Evolutionary conservation across 1,139 yeast species (phyloP), one percentile per base, ranked within the genome.

Genomic region (Meyerozyma sp.): DNA sequence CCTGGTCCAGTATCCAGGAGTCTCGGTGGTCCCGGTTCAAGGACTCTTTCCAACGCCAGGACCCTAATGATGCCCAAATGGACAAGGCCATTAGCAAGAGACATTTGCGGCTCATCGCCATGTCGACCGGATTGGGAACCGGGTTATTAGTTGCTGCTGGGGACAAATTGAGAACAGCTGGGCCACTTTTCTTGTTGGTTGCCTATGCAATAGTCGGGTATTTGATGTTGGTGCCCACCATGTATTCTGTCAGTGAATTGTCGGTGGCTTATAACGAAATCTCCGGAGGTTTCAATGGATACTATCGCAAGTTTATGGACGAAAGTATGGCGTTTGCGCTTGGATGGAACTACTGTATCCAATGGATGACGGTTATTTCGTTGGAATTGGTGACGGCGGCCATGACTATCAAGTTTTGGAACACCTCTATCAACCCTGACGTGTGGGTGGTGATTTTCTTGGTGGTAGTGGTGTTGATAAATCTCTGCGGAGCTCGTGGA

Each of bases 371-470:
- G 14, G 68, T 66, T 36, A 61, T 66, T 25, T 63, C 70, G 9
- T 57, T 66, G 44, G 72, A 66, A 46, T 58, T 66, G 51, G 72
- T 66, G 41, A 64, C 70, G 3, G 70, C 70, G 3, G 54, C 62
- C 42, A 59, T 66, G 61, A 65, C 70, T 18, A 63, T 67, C 46
- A 53, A 57, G 46, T 67, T 52, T 51, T 68, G 74, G 74, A 62
- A 57, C 42, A 42, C 49, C 9, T 32, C 55, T 2, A 55, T 69
- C 30, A 60, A 68, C 49, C 56, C 75, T 1, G 73, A 70, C 48
- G 69, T 66, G 11, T 68, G 67, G 53, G 75, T 70, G 13, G 61
- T 65, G 7, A 67, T 70, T 5, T 68, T 71, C 49, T 65, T 64
- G 40, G 53, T 61, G n/a, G 57, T 69, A 9, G 59, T 71, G 41